These are phyloP conservation scores for Arthrinium phaeospermum DNA, from an alignment of 2,329 filamentous ascomycete genomes.

Conservation along the genomic window DNA sequence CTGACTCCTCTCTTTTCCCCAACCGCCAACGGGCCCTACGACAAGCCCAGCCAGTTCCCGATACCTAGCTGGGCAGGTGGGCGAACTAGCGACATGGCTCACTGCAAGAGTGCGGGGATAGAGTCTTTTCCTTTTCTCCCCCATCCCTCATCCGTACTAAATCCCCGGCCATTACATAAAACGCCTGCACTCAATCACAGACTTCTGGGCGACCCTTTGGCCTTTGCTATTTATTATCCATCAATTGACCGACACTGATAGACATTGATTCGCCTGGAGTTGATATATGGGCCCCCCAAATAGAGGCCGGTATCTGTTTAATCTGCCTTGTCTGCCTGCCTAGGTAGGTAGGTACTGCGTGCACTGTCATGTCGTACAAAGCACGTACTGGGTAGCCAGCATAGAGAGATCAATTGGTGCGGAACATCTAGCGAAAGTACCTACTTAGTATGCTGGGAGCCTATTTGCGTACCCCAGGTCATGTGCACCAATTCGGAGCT, in stretches of 20 bases:
- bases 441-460: not conserved
- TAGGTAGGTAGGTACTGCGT: not conserved
- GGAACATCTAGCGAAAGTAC: not conserved
- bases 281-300: not conserved
- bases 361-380: not conserved
- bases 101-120: constrained; percentile 6
- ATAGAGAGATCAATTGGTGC: not conserved
- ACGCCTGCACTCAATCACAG: not conserved
- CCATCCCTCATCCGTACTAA: not conserved
- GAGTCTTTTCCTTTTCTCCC: not conserved
- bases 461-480: constrained; percentile 6
- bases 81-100: not conserved
- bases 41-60: constrained; percentile 6
- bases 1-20: not conserved
- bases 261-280: not conserved
- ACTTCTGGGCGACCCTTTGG: not conserved
- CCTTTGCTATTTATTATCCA: not conserved
- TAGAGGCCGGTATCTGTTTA: not conserved
- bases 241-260: not conserved
- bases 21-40: constrained; percentile 11
- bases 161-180: constrained; percentile 14
- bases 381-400: not conserved
- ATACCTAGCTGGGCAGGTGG: constrained; percentile 13
- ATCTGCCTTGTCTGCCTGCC: not conserved
- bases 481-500: constrained; percentile 6